A percentile compares a stretch with the other conserved stretches of the same genome.
Conservation (phyloP, 2,329 filamentous ascomycete species). For the Thelonectria discophora region DNA sequence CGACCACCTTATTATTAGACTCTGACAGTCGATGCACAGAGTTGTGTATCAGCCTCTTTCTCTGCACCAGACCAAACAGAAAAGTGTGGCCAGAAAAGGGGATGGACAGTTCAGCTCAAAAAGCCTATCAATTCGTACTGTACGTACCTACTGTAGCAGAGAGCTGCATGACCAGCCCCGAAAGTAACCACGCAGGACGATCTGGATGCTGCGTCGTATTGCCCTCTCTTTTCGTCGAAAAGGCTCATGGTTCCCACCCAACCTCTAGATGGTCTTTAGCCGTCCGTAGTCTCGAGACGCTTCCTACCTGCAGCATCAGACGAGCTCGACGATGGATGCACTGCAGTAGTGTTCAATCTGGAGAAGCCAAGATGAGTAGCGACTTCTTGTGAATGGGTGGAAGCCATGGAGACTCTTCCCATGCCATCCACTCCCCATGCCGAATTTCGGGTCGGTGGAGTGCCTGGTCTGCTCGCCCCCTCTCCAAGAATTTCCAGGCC, state of each 20-base stretch:
- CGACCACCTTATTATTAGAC: too few relatives aligned
- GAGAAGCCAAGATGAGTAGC: constrained; percentile 11
- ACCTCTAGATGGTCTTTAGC: constrained; percentile 2
- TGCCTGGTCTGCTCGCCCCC: constrained; percentile 11
- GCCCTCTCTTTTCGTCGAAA: constrained; percentile 2
- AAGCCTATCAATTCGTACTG: not conserved
- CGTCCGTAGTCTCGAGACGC: constrained; percentile 15
- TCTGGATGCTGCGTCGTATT: constrained; percentile 8
- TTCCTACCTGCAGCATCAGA: constrained; percentile 7
- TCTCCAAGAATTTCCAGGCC: constrained; percentile 33
- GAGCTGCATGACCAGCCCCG: not conserved
- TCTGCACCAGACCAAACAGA: not conserved
- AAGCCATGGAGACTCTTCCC: constrained; percentile 7
- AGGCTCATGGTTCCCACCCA: constrained; percentile 15
- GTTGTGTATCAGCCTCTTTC: not conserved
- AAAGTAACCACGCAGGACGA: not conserved
- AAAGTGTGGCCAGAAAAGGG: not conserved
- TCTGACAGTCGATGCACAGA: not conserved
- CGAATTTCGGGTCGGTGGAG: constrained; percentile 17
- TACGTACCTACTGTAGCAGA: not conserved
- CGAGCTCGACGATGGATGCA: constrained; percentile 4
- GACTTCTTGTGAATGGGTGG: constrained; percentile 14
- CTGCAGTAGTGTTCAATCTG: constrained; percentile 18
- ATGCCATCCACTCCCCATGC: constrained; percentile 14
- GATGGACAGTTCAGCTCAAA: not conserved